Evolutionary conservation across 176 grass and related monocot genomes (phyloP).

Genomic region (Oryza brachyantha): DNA sequence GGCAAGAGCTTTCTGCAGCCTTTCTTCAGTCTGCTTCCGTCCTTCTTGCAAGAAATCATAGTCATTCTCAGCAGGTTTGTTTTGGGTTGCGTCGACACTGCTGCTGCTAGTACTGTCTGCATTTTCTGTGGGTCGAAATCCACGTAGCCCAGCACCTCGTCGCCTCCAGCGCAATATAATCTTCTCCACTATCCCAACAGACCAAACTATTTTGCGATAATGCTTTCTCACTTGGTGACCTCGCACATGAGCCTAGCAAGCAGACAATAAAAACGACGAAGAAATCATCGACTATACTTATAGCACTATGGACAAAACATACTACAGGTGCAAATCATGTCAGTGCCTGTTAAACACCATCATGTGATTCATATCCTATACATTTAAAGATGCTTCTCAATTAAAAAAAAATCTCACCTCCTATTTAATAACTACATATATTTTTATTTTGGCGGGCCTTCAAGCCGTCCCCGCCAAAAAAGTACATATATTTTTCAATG

Average conservation of each 20-base stretch:
- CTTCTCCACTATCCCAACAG: conserved; percentile 92
- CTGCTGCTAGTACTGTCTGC: conserved; percentile 37
- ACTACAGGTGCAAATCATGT: neutral
- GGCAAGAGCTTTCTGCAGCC: conserved; percentile 89
- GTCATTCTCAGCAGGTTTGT: conserved; percentile 48
- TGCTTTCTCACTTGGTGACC: conserved; percentile 96
- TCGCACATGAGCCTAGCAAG: conserved; percentile 83
- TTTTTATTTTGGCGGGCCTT: too few species aligned
- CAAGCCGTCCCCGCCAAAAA: neutral
- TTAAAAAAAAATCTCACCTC: neutral
- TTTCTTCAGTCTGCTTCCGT: conserved; percentile 66
- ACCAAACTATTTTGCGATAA: conserved; percentile 90
- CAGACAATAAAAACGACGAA: conserved; percentile 21
- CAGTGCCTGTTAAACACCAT: neutral
- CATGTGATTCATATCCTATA: conserved; percentile 6
- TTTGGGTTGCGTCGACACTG: conserved; percentile 19
- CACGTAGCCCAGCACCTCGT: conserved; percentile 66
- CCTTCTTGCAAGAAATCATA: conserved; percentile 76
- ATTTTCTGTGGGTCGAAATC: conserved; percentile 62
- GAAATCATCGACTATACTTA: neutral
- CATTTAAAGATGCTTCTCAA: neutral
- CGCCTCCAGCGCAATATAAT: conserved; percentile 87
- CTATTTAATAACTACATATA: neutral
- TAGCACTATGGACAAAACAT: neutral
- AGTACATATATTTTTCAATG: neutral